Evolutionary conservation across 371 early-diverging fungal genomes (phyloP).

Genomic region (Lichtheimia ornata): DNA sequence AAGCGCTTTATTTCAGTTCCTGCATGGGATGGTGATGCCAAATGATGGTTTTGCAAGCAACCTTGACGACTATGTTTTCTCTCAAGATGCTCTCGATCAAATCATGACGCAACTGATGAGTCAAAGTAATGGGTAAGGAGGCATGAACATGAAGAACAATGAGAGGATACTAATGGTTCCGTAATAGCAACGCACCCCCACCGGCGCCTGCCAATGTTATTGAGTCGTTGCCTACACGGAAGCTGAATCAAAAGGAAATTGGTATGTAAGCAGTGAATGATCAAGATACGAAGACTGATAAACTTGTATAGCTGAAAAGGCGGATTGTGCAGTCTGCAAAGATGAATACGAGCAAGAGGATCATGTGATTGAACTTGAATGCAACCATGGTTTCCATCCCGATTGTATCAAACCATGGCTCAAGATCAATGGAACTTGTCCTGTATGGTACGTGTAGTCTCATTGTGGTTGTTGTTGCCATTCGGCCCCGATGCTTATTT

Average conservation of each 20-base stretch:
- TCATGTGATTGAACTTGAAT: conserved; percentile 67
- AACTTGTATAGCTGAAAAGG: conserved; percentile 34
- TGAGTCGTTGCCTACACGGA: conserved; percentile 47
- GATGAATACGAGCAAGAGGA: conserved; percentile 69
- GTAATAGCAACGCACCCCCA: conserved; percentile 57
- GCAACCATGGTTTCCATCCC: conserved; percentile 83
- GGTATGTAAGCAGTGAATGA: conserved; percentile 18
- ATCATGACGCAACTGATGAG: conserved; percentile 83
- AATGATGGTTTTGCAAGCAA: conserved; percentile 47
- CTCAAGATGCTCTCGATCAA: conserved; percentile 67
- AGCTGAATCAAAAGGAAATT: conserved; percentile 52
- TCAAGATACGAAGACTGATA: background rate
- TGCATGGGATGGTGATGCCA: conserved; percentile 4
- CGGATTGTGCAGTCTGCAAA: conserved; percentile 81
- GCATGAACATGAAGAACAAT: background rate
- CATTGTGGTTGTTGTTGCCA: too few relatives aligned
- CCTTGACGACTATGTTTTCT: conserved; percentile 67
- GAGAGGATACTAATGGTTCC: background rate
- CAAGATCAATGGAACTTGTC: conserved; percentile 83
- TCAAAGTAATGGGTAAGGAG: conserved; percentile 54
- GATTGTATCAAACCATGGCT: conserved; percentile 93
- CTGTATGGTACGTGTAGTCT: conserved; percentile 82
- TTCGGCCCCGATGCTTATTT: too few relatives aligned
- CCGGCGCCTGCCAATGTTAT: conserved; percentile 71
- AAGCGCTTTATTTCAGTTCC: too few relatives aligned